Evolutionary conservation across 2,329 filamentous ascomycete genomes (phyloP).

Genomic region (Talaromyces piceae): DNA sequence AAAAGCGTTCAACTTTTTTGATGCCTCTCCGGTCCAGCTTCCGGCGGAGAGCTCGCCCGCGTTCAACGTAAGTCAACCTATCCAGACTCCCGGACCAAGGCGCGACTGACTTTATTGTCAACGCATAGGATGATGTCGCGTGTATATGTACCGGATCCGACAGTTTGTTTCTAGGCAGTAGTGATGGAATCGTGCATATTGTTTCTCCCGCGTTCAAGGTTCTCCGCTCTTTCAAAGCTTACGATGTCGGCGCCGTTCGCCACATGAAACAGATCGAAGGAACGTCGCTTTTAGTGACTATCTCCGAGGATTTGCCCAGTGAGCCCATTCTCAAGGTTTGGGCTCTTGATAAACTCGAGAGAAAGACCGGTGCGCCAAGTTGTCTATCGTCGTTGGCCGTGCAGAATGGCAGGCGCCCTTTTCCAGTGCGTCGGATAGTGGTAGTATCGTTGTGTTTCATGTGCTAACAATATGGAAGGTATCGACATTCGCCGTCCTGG

Average conservation of each 20-base stretch:
- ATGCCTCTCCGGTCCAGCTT: constrained; percentile 76
- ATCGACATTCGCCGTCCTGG: constrained; percentile 78
- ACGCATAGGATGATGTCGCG: constrained; percentile 58
- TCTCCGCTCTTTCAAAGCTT: constrained; percentile 76
- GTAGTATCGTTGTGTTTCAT: too few relatives aligned
- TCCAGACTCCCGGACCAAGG: background rate
- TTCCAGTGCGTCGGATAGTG: constrained; percentile 56
- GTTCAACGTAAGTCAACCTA: constrained; percentile 58
- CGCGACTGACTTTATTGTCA: constrained; percentile 3
- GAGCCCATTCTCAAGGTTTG: constrained; percentile 95
- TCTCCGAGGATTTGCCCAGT: constrained; percentile 72
- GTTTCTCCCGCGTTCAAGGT: constrained; percentile 83
- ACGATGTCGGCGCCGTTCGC: constrained; percentile 68
- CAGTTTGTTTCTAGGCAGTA: constrained; percentile 79
- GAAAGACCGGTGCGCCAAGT: constrained; percentile 82
- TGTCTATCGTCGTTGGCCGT: constrained; percentile 81
- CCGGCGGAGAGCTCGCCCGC: constrained; percentile 69
- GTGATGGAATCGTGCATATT: constrained; percentile 80
- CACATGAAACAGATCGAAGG: constrained; percentile 89
- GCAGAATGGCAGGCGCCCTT: constrained; percentile 84
- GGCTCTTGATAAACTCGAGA: constrained; percentile 88
- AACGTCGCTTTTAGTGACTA: constrained; percentile 75
- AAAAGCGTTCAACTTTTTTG: constrained; percentile 99
- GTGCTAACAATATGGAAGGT: constrained; percentile 33
- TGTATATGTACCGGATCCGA: constrained; percentile 81